Base-by-base conservation (phyloP, 768 basidiomycete genomes). In the Imleria badia region DNA sequence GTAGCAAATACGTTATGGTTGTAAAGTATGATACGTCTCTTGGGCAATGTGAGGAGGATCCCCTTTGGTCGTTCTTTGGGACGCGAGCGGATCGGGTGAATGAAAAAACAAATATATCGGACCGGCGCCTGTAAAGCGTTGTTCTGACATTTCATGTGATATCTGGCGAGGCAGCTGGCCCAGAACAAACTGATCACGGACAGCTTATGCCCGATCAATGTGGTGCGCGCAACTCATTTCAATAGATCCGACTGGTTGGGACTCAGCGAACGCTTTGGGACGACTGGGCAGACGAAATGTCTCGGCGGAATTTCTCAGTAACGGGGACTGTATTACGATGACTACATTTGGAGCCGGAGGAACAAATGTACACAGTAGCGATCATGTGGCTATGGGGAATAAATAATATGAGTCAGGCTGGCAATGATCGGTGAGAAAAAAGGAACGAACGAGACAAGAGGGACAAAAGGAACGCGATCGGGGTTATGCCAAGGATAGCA, bases 1-100 rank as follows among this genome's bases (percentile, higher is more conserved):
- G 71, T 71, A 71, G 69, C 71, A 50, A 55, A 61, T 71, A 71
- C 69, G 57, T 71, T 72, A 72, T 70, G 66, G 47, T 48, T 72
- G 71, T 71, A 72, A 71, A 67, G 43, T 70, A 72, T 60, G 68
- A 22, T 58, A 56, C 45, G 41, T 45, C 44, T 69, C 49, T 61
- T 54, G 60, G 53, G 55, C 29, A 53, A 45, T 55, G 42, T 54
- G 46, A 20, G 41, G 26, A 47, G 31, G 43, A 41, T 58, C 22
- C 48, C 38, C 14, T 46, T 33, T 57, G 42, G 45, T 29, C 29
- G 20, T 34, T 31, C 33, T 39, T 50, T 45, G 44, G 36, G 51
- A 40, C 31, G 11, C 19, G 31, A 5, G 10, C 38, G 15, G 40
- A 44, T 43, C 19, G 22, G 39, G 30, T 30, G 35, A 52, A 33